phyloP scores from a whole-genome alignment of 306 rosid genomes.

The Lupinus albus region DNA sequence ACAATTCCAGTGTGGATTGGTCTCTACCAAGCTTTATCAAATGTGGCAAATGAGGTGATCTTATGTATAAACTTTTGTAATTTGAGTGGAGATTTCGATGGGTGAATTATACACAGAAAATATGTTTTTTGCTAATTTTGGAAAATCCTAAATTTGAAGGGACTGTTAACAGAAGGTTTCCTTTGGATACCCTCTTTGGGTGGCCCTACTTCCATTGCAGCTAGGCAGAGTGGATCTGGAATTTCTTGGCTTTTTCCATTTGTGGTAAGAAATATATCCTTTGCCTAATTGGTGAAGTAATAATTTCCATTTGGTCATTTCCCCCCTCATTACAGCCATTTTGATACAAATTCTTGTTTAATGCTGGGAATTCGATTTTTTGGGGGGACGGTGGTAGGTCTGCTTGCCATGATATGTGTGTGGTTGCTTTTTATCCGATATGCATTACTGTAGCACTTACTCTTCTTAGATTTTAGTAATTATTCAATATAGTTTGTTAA shows the following conservation, averaged over 20 bases:
- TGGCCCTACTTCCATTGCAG: conserved; percentile 96
- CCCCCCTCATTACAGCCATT: not conserved
- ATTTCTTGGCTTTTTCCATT: conserved; percentile 95
- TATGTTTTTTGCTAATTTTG: conserved; percentile 43
- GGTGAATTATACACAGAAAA: conserved; percentile 1
- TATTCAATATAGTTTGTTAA: too few relatives aligned
- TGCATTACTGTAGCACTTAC: too few relatives aligned
- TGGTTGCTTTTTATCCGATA: too few relatives aligned
- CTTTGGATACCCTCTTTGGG: conserved; percentile 98
- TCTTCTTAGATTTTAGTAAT: too few relatives aligned
- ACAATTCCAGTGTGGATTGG: conserved; percentile 99
- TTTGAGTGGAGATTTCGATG: conserved; percentile 29
- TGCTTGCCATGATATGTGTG: too few relatives aligned
- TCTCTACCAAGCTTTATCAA: conserved; percentile 95
- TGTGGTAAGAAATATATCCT: conserved; percentile 65
- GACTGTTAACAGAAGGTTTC: conserved; percentile 96
- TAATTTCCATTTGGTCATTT: conserved; percentile 26
- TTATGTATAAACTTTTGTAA: conserved; percentile 11
- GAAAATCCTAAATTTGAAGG: conserved; percentile 57
- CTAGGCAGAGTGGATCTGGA: conserved; percentile 96
- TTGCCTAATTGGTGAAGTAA: conserved; percentile 32
- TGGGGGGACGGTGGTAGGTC: too few relatives aligned
- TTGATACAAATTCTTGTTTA: not conserved
- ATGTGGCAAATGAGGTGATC: conserved; percentile 96
- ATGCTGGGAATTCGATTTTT: not conserved